Base-by-base conservation (phyloP, 2,329 filamentous ascomycete genomes). In the Beauveria medogensis region DNA sequence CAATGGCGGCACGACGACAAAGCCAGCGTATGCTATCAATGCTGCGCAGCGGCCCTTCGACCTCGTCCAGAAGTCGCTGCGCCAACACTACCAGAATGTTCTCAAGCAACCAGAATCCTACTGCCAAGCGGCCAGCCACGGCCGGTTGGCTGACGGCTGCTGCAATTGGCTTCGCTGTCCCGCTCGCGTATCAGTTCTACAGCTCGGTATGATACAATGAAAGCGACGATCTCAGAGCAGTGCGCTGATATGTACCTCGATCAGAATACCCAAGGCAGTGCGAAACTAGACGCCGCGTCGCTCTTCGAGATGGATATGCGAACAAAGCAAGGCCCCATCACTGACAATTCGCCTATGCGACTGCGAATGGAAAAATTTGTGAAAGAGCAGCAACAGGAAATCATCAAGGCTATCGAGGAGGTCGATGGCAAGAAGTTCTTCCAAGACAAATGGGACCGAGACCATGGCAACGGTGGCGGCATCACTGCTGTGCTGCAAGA, bases 341-440 rank as follows among this genome's bases (percentile, higher is more conserved):
- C 81, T 53, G 82, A 87, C 61, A 80, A 86, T 68, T 97, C 93
- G 16, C 92, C 94, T 2, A 97, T 99, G 93, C 92, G 94, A 60
- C 82, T 99, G 62, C 91, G 93, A 65, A 97, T 99, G 94, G 94
- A 99, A 76, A 86, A 90, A 69, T 90, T 97, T 72, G 95, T 97
- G 75, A 94, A 94, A 74, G 85, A 92, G 68, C 91, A 97, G 69
- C 94, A 99, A 71, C 84, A 90, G 68, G 84, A 88, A 64, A 99
- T 99, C 62, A 89, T 97, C 30, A 79, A 83, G 60, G 91, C 88
- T 61, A 83, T 99, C 24, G 89, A 95, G 72, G 82, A 86, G 67
- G 80, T 97, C 48, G 94, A 97, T 70, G 92, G 91, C 62, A 85
- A 84, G 65, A 82, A 85, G 66, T 99, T 99, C 78, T 83, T 83